Evolutionary conservation across 305 asterid species (phyloP).

Genomic region (Rubia tinctorum): DNA sequence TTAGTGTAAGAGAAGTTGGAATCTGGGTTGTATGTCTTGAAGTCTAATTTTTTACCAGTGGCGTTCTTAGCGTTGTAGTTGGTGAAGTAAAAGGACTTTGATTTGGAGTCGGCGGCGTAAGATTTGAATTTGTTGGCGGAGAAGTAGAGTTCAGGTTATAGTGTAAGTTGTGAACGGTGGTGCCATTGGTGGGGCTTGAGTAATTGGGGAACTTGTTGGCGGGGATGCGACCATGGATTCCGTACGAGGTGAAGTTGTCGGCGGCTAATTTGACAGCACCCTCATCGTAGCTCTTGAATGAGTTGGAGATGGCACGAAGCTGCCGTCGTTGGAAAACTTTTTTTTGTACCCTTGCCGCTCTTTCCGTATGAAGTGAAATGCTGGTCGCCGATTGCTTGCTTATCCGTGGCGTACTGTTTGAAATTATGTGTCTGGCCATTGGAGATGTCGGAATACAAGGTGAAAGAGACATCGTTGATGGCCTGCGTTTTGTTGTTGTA

Average conservation of each 20-base stretch:
- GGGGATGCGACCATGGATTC: slow-evolving; percentile 49
- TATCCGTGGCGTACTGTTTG: slow-evolving; percentile 34
- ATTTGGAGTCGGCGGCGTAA: slow-evolving; percentile 51
- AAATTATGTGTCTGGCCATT: slow-evolving; percentile 52
- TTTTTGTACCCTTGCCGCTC: slow-evolving; percentile 53
- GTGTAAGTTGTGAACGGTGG: slow-evolving; percentile 42
- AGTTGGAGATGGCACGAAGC: slow-evolving; percentile 44
- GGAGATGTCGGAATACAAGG: slow-evolving; percentile 57
- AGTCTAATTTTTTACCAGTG: too few species aligned
- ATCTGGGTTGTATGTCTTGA: too few species aligned
- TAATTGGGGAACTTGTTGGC: slow-evolving; percentile 49
- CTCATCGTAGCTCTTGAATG: slow-evolving; percentile 50
- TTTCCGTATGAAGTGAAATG: slow-evolving; percentile 16
- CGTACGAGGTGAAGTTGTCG: slow-evolving; percentile 56
- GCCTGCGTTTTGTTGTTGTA: slow-evolving; percentile 40
- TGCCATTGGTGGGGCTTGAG: slow-evolving; percentile 46
- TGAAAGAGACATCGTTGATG: slow-evolving; percentile 49
- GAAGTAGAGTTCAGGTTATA: slow-evolving; percentile 61
- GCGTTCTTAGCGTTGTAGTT: slow-evolving; percentile 27
- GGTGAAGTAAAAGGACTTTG: slow-evolving; percentile 35
- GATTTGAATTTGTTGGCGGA: slow-evolving; percentile 57
- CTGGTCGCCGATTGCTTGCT: slow-evolving; percentile 55
- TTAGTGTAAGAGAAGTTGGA: too few species aligned
- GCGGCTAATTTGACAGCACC: slow-evolving; percentile 30
- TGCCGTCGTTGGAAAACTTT: slow-evolving; percentile 50